phyloP scores from a whole-genome alignment of 1,139 yeast genomes.

The Debaryomyces nepalensis region DNA sequence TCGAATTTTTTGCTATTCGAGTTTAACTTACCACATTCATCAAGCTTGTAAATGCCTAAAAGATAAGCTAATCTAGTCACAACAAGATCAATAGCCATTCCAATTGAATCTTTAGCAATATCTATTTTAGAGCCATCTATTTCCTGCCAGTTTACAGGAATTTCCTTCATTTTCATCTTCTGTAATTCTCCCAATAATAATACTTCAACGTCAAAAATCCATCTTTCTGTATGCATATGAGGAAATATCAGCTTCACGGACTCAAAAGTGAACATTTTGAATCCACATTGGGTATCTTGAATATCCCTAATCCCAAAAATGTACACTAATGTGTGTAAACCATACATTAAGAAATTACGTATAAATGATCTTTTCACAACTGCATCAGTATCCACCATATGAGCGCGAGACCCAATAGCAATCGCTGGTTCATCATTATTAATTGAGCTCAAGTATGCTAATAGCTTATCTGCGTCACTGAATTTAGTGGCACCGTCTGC shows the following conservation, averaged over 20 bases:
- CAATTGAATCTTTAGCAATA: slow-evolving; percentile 85
- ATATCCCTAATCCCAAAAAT: slow-evolving; percentile 87
- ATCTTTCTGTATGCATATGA: slow-evolving; percentile 92
- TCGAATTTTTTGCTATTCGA: slow-evolving; percentile 6
- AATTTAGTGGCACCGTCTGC: slow-evolving; percentile 97
- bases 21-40: slow-evolving; percentile 30
- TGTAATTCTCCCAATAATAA: slow-evolving; percentile 79
- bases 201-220: slow-evolving; percentile 97
- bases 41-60: slow-evolving; percentile 71
- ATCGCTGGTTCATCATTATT: slow-evolving; percentile 52
- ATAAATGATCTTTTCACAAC: slow-evolving; percentile 90
- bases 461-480: slow-evolving; percentile 63
- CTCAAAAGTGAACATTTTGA: slow-evolving; percentile 79
- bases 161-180: slow-evolving; percentile 67
- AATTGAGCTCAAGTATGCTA: slow-evolving; percentile 39
- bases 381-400: slow-evolving; percentile 95
- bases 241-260: slow-evolving; percentile 77
- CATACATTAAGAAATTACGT: slow-evolving; percentile 91
- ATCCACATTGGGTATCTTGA: slow-evolving; percentile 96
- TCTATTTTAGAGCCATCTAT: slow-evolving; percentile 94
- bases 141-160: slow-evolving; percentile 95
- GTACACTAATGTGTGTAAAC: slow-evolving; percentile 82
- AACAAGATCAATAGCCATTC: slow-evolving; percentile 94
- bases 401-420: slow-evolving; percentile 94
- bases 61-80: slow-evolving; percentile 89